These are phyloP conservation scores for Pseudocercospora cruenta DNA, from an alignment of 2,329 filamentous ascomycete species.

Conservation along the genomic window DNA sequence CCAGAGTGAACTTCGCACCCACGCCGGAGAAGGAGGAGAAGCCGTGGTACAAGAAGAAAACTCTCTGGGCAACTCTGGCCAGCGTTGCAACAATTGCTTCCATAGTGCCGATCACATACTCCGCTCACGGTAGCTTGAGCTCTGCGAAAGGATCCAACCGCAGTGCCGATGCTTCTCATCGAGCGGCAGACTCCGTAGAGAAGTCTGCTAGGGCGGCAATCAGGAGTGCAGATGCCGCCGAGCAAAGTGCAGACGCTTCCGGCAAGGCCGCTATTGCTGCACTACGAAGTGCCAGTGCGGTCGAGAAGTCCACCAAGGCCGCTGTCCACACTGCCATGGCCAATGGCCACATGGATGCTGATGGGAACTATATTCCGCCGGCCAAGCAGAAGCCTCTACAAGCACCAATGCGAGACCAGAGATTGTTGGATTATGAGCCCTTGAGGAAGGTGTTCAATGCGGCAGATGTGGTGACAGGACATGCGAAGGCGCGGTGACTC, in stretches of 20 bases:
- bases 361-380: slow-evolving; percentile 21
- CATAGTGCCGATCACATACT: slow-evolving; percentile 18
- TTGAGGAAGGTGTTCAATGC: not conserved
- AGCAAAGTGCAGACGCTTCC: slow-evolving; percentile 19
- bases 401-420: not conserved
- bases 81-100: slow-evolving; percentile 24
- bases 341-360: slow-evolving; percentile 27
- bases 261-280: slow-evolving; percentile 19
- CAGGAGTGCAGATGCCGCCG: slow-evolving; percentile 13
- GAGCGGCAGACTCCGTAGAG: slow-evolving; percentile 20
- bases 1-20: not conserved
- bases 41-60: slow-evolving; percentile 32
- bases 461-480: not conserved
- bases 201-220: slow-evolving; percentile 20
- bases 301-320: slow-evolving; percentile 19
- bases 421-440: not conserved
- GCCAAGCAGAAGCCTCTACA: not conserved
- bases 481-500: slow-evolving; percentile 7
- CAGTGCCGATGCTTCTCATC: slow-evolving; percentile 18
- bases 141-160: slow-evolving; percentile 21
- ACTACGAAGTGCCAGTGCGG: slow-evolving; percentile 19
- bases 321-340: slow-evolving; percentile 28
- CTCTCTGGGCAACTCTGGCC: slow-evolving; percentile 28
- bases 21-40: slow-evolving; percentile 7
- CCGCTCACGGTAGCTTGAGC: slow-evolving; percentile 18